phyloP scores from a whole-genome alignment of 2,329 filamentous ascomycete genomes.

The Bipolaris gigantea region DNA sequence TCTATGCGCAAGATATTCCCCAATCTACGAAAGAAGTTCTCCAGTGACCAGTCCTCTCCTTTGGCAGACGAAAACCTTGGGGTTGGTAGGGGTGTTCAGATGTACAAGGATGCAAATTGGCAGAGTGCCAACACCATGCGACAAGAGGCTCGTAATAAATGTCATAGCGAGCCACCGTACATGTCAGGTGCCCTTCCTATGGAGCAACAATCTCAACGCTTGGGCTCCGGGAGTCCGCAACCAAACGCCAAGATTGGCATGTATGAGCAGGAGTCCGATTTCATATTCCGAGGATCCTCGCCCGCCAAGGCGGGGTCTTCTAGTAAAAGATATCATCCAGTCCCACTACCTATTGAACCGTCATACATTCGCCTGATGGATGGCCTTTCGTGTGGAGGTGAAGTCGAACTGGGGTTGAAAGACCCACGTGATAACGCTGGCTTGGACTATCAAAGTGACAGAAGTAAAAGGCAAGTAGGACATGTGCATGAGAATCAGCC shows the following conservation, averaged over 20 bases:
- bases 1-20: slow-evolving; percentile 34
- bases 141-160: background rate
- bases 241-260: slow-evolving; percentile 6
- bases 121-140: background rate
- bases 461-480: slow-evolving; percentile 2
- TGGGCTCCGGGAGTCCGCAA: slow-evolving; percentile 5
- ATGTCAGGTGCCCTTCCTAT: slow-evolving; percentile 34
- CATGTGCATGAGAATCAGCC: background rate
- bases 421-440: slow-evolving; percentile 27
- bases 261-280: slow-evolving; percentile 11
- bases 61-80: background rate
- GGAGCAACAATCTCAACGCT: slow-evolving; percentile 2
- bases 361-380: slow-evolving; percentile 41
- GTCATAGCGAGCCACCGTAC: slow-evolving; percentile 15
- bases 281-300: slow-evolving; percentile 27
- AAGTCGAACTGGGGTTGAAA: slow-evolving; percentile 29
- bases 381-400: slow-evolving; percentile 24
- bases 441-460: background rate
- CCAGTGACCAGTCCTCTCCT: slow-evolving; percentile 11
- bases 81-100: slow-evolving; percentile 10
- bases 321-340: background rate
- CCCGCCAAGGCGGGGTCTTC: slow-evolving; percentile 13
- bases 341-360: slow-evolving; percentile 23
- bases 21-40: slow-evolving; percentile 27
- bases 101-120: slow-evolving; percentile 20